Percentiles rank a stretch among this genome's conserved stretches.
Evolutionary conservation across 192 early-diverging fungal species (phyloP).

Genomic region (Chytriomyces confervae): DNA sequence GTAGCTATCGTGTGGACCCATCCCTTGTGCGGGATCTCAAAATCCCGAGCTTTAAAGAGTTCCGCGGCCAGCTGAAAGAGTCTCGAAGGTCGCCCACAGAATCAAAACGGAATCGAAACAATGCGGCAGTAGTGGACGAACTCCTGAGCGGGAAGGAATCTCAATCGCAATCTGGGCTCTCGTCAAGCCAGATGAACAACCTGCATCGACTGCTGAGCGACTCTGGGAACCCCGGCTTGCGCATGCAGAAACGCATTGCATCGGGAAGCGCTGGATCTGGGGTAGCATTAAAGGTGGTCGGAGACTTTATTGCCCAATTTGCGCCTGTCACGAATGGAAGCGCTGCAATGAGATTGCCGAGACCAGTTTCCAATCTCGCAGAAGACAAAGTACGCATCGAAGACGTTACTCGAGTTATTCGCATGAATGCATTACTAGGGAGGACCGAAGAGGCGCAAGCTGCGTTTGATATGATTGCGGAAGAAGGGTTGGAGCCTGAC

Average conservation of each 20-base stretch:
- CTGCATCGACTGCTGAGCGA: slow-evolving; percentile 8
- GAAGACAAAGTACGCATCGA: slow-evolving; percentile 21
- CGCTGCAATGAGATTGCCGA: neutral
- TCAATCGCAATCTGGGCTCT: slow-evolving; percentile 15
- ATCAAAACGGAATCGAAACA: neutral
- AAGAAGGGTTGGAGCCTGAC: slow-evolving; percentile 67
- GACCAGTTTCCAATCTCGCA: neutral
- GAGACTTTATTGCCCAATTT: slow-evolving; percentile 17
- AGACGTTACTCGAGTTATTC: slow-evolving; percentile 45
- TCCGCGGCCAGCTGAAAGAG: neutral
- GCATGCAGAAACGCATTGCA: neutral
- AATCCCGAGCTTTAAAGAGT: slow-evolving; percentile 19
- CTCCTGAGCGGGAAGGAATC: neutral
- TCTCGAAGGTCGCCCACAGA: neutral
- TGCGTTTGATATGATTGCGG: slow-evolving; percentile 69
- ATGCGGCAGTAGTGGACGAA: neutral
- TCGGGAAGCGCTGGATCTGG: neutral
- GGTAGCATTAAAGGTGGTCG: slow-evolving; percentile 15
- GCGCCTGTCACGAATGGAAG: neutral
- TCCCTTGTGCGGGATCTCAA: neutral
- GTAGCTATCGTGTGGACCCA: neutral
- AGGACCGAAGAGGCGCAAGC: slow-evolving; percentile 66
- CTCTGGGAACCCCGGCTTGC: neutral
- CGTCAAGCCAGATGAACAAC: neutral
- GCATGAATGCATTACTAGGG: slow-evolving; percentile 65